Conservation (phyloP, 192 early-diverging fungal genomes). For the Linnemannia exigua region DNA sequence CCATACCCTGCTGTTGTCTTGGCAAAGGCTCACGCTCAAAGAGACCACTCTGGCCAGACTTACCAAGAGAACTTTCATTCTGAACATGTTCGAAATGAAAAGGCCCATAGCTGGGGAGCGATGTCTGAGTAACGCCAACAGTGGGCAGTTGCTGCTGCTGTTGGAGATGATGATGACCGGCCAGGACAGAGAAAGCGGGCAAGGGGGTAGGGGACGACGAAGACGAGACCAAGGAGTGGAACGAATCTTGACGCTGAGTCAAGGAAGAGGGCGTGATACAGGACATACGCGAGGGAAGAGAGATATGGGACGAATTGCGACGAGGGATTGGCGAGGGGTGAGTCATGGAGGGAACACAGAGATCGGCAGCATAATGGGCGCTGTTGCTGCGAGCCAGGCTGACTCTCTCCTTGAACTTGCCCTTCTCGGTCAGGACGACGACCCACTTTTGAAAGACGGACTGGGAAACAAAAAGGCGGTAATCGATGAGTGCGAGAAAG, state of each 20-base stretch:
- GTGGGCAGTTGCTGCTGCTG: neutral
- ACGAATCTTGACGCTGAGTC: slow-evolving; percentile 17
- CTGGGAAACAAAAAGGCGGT: slow-evolving; percentile 76
- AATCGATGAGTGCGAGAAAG: slow-evolving; percentile 81
- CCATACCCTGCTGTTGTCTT: slow-evolving; percentile 54
- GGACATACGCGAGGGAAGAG: slow-evolving; percentile 54
- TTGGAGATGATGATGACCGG: slow-evolving; percentile 27
- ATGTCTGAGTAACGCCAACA: neutral
- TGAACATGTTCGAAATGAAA: neutral
- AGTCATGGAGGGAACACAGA: neutral
- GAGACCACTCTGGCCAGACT: slow-evolving; percentile 24
- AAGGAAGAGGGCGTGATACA: slow-evolving; percentile 51
- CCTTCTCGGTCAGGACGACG: slow-evolving; percentile 41
- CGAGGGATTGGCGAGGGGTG: slow-evolving; percentile 13
- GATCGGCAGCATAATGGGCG: neutral
- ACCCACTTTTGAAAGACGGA: slow-evolving; percentile 71
- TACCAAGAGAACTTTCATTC: slow-evolving; percentile 7
- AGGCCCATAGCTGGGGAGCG: slow-evolving; percentile 9
- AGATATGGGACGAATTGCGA: slow-evolving; percentile 51
- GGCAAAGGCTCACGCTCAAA: slow-evolving; percentile 25
- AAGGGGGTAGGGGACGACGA: slow-evolving; percentile 12
- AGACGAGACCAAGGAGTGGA: neutral
- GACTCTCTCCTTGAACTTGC: slow-evolving; percentile 17
- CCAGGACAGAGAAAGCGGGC: slow-evolving; percentile 41
- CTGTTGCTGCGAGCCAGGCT: slow-evolving; percentile 6